These are phyloP conservation scores for Baudoinia panamericana DNA, from an alignment of 495 filamentous ascomycete species.

Conservation along the genomic window DNA sequence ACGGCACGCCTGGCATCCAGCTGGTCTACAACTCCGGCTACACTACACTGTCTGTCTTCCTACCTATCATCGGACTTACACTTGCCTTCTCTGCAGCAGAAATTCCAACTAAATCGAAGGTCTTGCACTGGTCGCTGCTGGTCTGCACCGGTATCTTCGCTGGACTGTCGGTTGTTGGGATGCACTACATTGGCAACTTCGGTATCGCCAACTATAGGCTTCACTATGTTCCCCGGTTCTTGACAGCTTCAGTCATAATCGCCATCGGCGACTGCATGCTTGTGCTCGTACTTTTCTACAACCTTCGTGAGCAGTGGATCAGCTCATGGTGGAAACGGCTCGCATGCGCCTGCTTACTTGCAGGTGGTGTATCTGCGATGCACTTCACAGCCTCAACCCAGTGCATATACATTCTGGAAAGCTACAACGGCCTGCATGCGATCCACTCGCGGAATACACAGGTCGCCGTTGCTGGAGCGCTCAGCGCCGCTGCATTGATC, in stretches of 20 bases:
- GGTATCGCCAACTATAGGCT: constrained; percentile 68
- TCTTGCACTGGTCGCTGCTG: constrained; percentile 12
- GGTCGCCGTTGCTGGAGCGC: constrained; percentile 14
- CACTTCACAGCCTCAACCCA: constrained; percentile 73
- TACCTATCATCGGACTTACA: constrained; percentile 63
- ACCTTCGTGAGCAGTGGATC: constrained; percentile 62
- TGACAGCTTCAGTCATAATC: constrained; percentile 59
- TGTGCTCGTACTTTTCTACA: constrained; percentile 65
- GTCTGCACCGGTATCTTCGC: constrained; percentile 50
- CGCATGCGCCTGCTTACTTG: constrained; percentile 52
- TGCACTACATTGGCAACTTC: constrained; percentile 81
- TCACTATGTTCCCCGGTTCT: constrained; percentile 40
- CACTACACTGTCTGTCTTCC: constrained; percentile 66
- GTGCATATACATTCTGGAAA: constrained; percentile 46
- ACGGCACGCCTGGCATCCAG: constrained; percentile 48
- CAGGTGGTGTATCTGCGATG: constrained; percentile 69
- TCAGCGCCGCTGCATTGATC: constrained; percentile 32
- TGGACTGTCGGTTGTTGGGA: constrained; percentile 64
- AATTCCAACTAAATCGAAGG: constrained; percentile 7
- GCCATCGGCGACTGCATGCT: constrained; percentile 54
- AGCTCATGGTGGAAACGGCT: constrained; percentile 62
- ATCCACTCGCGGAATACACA: constrained; percentile 36
- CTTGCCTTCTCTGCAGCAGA: constrained; percentile 54
- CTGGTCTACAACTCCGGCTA: constrained; percentile 59
- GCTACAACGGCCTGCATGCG: constrained; percentile 9